A percentile compares a stretch with the other conserved stretches of the same genome.
These are phyloP conservation scores for Phytophthora syringae DNA, from an alignment of 352 stramenopile species.

Conservation along the genomic window DNA sequence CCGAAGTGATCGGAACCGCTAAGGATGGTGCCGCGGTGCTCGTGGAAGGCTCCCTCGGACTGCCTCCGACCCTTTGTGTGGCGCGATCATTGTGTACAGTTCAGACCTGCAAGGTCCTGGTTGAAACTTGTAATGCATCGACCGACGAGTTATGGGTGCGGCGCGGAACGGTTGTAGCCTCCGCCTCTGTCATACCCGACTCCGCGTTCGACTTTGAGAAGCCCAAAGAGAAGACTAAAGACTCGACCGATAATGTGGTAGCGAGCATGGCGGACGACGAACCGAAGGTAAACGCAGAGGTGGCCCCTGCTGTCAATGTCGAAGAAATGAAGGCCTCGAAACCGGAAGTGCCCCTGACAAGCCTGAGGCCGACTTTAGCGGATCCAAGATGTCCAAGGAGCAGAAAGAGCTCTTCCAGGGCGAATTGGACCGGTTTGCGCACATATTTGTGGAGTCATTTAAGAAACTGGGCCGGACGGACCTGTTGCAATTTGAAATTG, in stretches of 20 bases:
- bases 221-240: not conserved
- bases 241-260: not conserved
- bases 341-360: too few relatives aligned
- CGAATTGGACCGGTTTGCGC: not conserved
- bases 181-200: not conserved
- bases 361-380: too few relatives aligned
- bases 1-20: not conserved
- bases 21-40: not conserved
- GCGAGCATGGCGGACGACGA: too few relatives aligned
- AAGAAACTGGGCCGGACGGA: slow-evolving; percentile 3
- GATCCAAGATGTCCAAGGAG: not conserved
- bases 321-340: too few relatives aligned
- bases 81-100: not conserved
- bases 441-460: slow-evolving; percentile 7
- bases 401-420: not conserved
- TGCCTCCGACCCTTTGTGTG: not conserved
- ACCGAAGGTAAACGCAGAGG: too few relatives aligned
- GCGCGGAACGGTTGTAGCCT: not conserved
- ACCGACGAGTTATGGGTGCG: slow-evolving; percentile 5
- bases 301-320: too few relatives aligned
- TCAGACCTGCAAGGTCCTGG: not conserved
- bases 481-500: slow-evolving; percentile 12
- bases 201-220: slow-evolving; percentile 3
- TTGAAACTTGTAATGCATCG: slow-evolving; percentile 9
- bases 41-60: not conserved